Evolutionary conservation across 2,329 filamentous ascomycete species (phyloP), one percentile per base, ranked within the genome.

Genomic region (Phoma sp.): DNA sequence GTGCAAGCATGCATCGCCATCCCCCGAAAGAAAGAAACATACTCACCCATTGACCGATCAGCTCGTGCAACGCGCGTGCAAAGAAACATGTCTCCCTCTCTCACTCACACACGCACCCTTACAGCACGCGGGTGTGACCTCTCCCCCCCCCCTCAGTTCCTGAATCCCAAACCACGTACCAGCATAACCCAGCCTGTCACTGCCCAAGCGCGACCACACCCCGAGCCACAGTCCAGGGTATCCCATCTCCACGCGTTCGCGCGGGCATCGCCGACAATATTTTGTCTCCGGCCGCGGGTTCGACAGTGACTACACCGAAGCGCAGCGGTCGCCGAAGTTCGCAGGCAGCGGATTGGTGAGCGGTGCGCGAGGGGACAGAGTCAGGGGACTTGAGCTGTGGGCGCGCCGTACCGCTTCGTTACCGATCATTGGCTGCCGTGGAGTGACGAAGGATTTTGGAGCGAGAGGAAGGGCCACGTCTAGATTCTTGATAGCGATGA

Each of bases 111-210:
- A 27, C 29, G 10, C 33, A 12, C 43, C 36, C 52, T 47, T 51
- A 51, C 46, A 43, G 46, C 37, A 24, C 5, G 29, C 41, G 52
- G 37, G 46, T 46, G 52, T 46, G 43, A 55, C 52, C 52, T 25
- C 31, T 37, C 19, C 15, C 29, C 43, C 29, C 43, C 17, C 41
- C 17, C 17, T 17, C 17, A 17, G 43, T 51, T 38, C 52, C 52
- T 50, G 46, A 40, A n/a, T 27, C 31, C 7, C 5, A 22, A 31
- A 12, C 17, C 17, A 17, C 17, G 17, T 21, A 45, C 52, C 29
- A 33, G 54, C 54, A 57, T 52, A 35, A 31, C 54, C 54, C 54
- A 57, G 54, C 43, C 33, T 57, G 54, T 57, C 54, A 57, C 44
- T 43, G 44, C 36, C 41, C 44, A 44, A 21, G 21, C 33, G 24